These are phyloP conservation scores for Lasiosphaeris hirsuta DNA, from an alignment of 495 filamentous ascomycete species.

Conservation along the genomic window DNA sequence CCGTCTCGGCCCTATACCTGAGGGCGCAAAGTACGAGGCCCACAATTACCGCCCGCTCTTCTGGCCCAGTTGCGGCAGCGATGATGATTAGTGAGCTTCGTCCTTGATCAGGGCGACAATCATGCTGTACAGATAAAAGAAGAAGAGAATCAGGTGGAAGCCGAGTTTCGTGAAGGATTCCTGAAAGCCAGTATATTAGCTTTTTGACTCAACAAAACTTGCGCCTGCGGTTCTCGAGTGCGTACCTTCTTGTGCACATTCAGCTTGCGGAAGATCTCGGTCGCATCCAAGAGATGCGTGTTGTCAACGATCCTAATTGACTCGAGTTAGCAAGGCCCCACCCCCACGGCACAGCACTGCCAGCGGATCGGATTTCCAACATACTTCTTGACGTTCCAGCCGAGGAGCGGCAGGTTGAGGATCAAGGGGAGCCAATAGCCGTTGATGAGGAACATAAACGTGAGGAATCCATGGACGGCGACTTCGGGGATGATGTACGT, in stretches of 20 bases:
- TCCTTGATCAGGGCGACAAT: slow-evolving; percentile 97
- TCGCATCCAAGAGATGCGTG: slow-evolving; percentile 93
- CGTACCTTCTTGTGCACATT: slow-evolving; percentile 98
- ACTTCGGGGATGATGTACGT: slow-evolving; percentile 99
- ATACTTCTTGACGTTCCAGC: slow-evolving; percentile 96
- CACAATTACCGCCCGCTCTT: too few relatives aligned
- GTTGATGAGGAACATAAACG: slow-evolving; percentile 93
- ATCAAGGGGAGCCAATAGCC: slow-evolving; percentile 96
- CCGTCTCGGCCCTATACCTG: too few relatives aligned
- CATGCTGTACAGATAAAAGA: slow-evolving; percentile 99
- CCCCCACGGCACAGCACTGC: neutral
- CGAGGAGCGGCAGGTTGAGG: slow-evolving; percentile 88
- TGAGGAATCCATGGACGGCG: slow-evolving; percentile 92
- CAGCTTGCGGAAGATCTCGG: slow-evolving; percentile 98
- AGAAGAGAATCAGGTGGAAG: slow-evolving; percentile 99
- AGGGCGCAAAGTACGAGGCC: neutral
- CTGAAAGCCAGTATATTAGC: slow-evolving; percentile 41
- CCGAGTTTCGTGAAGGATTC: slow-evolving; percentile 99
- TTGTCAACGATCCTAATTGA: slow-evolving; percentile 84
- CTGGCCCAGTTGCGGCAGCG: neutral
- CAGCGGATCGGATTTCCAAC: slow-evolving; percentile 27
- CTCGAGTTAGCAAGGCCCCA: slow-evolving; percentile 8
- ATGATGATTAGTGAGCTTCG: slow-evolving; percentile 67
- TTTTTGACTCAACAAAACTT: neutral
- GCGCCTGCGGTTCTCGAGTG: neutral